Evolutionary conservation across 257 asterid species (phyloP), one percentile per base, ranked within the genome.

Genomic region (Echium plantagineum): DNA sequence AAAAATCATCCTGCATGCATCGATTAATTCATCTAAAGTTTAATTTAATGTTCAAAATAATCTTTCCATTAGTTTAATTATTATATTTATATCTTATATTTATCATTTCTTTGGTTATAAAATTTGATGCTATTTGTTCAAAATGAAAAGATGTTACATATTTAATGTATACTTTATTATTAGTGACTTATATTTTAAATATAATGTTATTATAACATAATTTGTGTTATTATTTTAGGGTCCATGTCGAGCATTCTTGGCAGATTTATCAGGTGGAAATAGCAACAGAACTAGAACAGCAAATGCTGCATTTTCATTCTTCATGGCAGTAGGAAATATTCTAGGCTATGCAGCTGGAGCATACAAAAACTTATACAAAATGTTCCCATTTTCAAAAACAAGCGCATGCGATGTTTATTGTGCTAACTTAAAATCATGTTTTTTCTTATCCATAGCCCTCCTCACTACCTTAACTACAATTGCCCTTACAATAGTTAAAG

Each of bases 311-410:
- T 66, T 47, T 35, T 31, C 71, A 7, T 59, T 66, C 54, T 66
- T 66, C 65, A 66, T 66, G 71, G 71, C 71, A 18, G 48, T 66
- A 2, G 71, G 71, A 18, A 58, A 56, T 61, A 15, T 65, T 6
- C 21, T 65, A 13, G 69, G 70, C 16, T 55, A 57, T 9, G 70
- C 70, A 0, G 63, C 70, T 21, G 70, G 70, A 12, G 48, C 70
- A 12, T 57, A 65, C 21, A 47, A 63, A 10, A 49, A 49, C 12
- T 48, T 58, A 15, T 48, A 57, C 31, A 46, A 30, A 21, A 5
- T 65, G 9, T 65, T 65, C 31, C 59, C 64, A 9, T 65, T 65
- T 19, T 42, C 63, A 3, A 48, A 31, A 18, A 65, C 70, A 26
- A 15, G 15, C 4, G 70, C 70, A 49, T 65, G 70, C 20, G 64